Base-by-base conservation (phyloP, 2,329 filamentous ascomycete genomes). In the Dactylellina drechsleri region DNA sequence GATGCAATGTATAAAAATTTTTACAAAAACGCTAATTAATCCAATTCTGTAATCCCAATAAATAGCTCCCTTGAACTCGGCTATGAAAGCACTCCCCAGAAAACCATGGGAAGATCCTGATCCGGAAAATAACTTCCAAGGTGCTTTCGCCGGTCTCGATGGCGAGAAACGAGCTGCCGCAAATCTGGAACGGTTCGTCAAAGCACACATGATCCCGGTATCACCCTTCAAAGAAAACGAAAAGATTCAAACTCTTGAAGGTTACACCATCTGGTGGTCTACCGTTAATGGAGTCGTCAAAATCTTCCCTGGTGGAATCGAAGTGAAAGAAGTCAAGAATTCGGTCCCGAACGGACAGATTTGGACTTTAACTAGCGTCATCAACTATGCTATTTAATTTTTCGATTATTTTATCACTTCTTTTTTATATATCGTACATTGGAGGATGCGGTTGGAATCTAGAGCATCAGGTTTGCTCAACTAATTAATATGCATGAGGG, bases 271-370 rank as follows among this genome's bases (percentile, higher is more conserved):
- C 56, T 97, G 91, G 90, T 98, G 93, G 92, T 91, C 93, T 80
- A 86, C 83, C 66, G 87, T 90, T 66, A 90, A 89, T 0, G 78
- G 77, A 12, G 64, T 78, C 6, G 88, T 86, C 77, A 90, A 87
- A 88, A 87, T 95, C 28, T 90, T 93, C 84, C 95, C 94, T 0
- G 91, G 90, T 4, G 86, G 88, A 77, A 87, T 97, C 50, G 89
- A 93, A 81, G 91, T 98, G 13, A 87, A 89, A 49, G 88, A 85
- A 70, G 85, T 96, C 60, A 90, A 89, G 1, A 90, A 90, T 78
- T 87, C 88, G 74, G 93, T 96, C 16, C 87, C 88, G 2, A 99
- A 98, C 81, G 95, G 95, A 2, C 91, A 98, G 82, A 86, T 98
- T 28, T 83, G 82, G 82, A 80, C 82, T 40, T 77, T 92, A 73